Evolutionary conservation across 2,329 filamentous ascomycete species (phyloP).

Genomic region (Claviceps sp.): DNA sequence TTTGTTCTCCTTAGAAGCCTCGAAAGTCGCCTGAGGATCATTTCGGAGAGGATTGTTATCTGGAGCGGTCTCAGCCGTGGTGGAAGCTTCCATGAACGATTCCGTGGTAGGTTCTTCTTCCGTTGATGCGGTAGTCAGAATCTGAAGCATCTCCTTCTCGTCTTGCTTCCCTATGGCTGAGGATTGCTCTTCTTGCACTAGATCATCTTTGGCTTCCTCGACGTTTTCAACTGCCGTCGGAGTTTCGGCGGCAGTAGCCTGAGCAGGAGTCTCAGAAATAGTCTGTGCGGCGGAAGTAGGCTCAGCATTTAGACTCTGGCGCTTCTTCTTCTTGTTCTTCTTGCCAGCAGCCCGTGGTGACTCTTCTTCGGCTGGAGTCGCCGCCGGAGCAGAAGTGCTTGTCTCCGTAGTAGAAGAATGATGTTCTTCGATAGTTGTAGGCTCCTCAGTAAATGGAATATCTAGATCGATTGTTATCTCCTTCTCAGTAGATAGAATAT

Average conservation of each 20-base stretch:
- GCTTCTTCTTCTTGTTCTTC: conserved; percentile 10
- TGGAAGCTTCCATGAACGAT: not conserved
- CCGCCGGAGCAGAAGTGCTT: not conserved
- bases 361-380: not conserved
- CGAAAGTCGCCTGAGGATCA: conserved; percentile 1
- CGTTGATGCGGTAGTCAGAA: not conserved
- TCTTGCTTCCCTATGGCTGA: conserved; percentile 5
- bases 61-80: not conserved
- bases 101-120: not conserved
- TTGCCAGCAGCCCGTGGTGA: conserved; percentile 5
- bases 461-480: not conserved
- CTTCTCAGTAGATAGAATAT: not conserved
- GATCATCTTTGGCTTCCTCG: not conserved
- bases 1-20: conserved; percentile 5
- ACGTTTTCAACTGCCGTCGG: not conserved
- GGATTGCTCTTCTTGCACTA: not conserved
- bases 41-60: not conserved
- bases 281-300: not conserved
- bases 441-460: conserved; percentile 2
- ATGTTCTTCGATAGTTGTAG: not conserved
- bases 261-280: not conserved
- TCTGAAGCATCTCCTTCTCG: conserved; percentile 7
- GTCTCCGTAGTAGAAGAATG: not conserved
- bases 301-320: conserved; percentile 1
- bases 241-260: not conserved